Evolutionary conservation across 208 protist species (phyloP).

Genomic region (Acanthamoeba polyphaga): DNA sequence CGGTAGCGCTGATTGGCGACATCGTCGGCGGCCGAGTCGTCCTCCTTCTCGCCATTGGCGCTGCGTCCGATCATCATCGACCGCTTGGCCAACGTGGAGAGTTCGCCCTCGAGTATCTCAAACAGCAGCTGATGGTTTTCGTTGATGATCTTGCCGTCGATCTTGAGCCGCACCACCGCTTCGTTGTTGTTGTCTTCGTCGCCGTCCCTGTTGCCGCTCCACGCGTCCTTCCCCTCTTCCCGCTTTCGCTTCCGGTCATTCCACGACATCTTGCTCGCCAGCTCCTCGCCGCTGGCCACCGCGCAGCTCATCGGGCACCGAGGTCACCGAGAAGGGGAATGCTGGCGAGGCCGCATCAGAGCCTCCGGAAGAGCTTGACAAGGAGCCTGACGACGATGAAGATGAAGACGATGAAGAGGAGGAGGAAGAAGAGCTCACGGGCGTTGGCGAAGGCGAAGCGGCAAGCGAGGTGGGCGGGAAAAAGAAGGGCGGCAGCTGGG

Average conservation of each 20-base stretch:
- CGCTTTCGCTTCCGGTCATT: constrained; percentile 29
- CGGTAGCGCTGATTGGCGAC: neutral
- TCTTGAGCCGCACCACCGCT: constrained; percentile 34
- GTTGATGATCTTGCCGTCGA: constrained; percentile 62
- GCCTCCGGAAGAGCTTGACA: neutral
- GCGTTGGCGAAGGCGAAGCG: neutral
- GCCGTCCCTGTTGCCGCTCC: neutral
- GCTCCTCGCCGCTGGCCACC: neutral
- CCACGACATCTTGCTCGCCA: neutral
- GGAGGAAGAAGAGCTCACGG: neutral
- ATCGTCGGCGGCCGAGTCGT: neutral
- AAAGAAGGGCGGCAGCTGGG: constrained; percentile 13
- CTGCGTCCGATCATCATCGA: neutral
- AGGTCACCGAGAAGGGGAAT: constrained; percentile 19
- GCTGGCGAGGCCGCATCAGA: neutral
- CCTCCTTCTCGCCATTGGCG: neutral
- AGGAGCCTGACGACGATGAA: neutral
- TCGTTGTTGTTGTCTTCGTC: neutral
- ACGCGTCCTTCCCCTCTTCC: neutral
- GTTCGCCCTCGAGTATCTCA: constrained; percentile 37
- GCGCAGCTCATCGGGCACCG: constrained; percentile 17
- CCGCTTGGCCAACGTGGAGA: neutral
- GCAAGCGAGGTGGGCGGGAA: constrained; percentile 1
- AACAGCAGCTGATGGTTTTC: constrained; percentile 53
- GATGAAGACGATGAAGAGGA: neutral